These are phyloP conservation scores for Pythium utonaiense DNA, from an alignment of 352 stramenopile genomes.

Conservation along the genomic window DNA sequence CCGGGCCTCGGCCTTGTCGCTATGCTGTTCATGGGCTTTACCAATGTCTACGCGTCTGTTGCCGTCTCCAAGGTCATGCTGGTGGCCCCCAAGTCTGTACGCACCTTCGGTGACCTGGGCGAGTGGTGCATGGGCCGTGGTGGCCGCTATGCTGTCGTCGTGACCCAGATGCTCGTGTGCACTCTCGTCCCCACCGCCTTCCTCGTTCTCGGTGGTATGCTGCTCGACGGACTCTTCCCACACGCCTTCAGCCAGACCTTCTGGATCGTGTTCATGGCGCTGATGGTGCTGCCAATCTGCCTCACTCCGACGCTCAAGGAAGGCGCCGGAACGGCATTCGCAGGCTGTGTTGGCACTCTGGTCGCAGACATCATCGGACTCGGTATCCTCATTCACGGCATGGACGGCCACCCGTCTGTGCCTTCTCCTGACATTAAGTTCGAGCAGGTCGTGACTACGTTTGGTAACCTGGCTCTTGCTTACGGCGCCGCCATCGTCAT, in stretches of 20 bases:
- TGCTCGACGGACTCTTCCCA: slow-evolving; percentile 27
- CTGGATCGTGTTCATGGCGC: slow-evolving; percentile 32
- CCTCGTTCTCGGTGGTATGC: slow-evolving; percentile 24
- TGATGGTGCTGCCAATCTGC: slow-evolving; percentile 23
- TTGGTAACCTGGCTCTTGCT: slow-evolving; percentile 30
- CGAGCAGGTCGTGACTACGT: slow-evolving; percentile 22
- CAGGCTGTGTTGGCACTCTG: slow-evolving; percentile 26
- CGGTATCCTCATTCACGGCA: slow-evolving; percentile 22
- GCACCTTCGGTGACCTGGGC: slow-evolving; percentile 29
- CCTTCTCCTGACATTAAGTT: slow-evolving; percentile 19
- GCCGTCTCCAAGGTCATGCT: slow-evolving; percentile 39
- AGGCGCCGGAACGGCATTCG: slow-evolving; percentile 22
- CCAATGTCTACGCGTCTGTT: slow-evolving; percentile 19
- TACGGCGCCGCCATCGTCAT: slow-evolving; percentile 32
- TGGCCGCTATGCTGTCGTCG: slow-evolving; percentile 22
- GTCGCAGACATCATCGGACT: slow-evolving; percentile 27
- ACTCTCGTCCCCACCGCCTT: slow-evolving; percentile 17
- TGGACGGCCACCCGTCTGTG: slow-evolving; percentile 20
- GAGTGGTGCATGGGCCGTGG: slow-evolving; percentile 26
- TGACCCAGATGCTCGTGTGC: slow-evolving; percentile 21
- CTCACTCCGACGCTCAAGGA: slow-evolving; percentile 29
- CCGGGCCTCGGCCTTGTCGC: slow-evolving; percentile 21
- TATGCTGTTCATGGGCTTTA: slow-evolving; percentile 26
- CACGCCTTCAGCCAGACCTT: slow-evolving; percentile 12
- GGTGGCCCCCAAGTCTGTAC: slow-evolving; percentile 21